Base-by-base conservation (phyloP, 176 grass and related monocot genomes). In the Carex cristatella region DNA sequence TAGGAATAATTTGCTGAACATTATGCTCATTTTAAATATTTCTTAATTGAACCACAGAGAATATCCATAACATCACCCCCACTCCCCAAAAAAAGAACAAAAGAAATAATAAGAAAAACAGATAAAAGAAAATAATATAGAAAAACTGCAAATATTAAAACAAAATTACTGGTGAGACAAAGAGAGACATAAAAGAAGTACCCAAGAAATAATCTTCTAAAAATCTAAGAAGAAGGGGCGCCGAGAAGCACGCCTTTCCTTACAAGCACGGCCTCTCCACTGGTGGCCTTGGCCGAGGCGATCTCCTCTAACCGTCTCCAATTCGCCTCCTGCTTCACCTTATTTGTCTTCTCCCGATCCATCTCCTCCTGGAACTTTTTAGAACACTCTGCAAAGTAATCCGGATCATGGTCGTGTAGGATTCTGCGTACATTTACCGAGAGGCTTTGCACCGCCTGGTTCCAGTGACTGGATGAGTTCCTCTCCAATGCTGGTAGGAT, bases 371-470 rank as follows among this genome's bases (percentile, higher is more conserved):
- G 87, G 1, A 89, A 91, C 83, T 81, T 92, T 73, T 57, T 84
- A 49, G 60, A 56, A 68, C 93, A 93, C 75, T 92, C 88, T 0
- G 48, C 65, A 44, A 88, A 95, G 61, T 93, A 64, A n/a, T 82
- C 91, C 28, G 74, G 61, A 35, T 96, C 94, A 79, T 93, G 77
- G 87, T 93, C 89, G 16, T 91, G 90, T 76, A 96, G 89, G 54
- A 96, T 81, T 81, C 89, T 96, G 62, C 86, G 87, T 14, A 96
- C 91, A 73, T 96, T 96, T 42, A 93, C 81, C 14, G 91, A 93
- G 12, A 96, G 94, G 85, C 84, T 93, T 85, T 93, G 91, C 85
- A 96, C 94, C 79, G 89, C 94, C 86, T 79, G 91, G 71, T 96
- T 96, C 94, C 94, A 96, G 69, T 96, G 94, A 31, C 85, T 62